phyloP scores from a whole-genome alignment of 768 basidiomycete genomes.

The Vararia minispora region DNA sequence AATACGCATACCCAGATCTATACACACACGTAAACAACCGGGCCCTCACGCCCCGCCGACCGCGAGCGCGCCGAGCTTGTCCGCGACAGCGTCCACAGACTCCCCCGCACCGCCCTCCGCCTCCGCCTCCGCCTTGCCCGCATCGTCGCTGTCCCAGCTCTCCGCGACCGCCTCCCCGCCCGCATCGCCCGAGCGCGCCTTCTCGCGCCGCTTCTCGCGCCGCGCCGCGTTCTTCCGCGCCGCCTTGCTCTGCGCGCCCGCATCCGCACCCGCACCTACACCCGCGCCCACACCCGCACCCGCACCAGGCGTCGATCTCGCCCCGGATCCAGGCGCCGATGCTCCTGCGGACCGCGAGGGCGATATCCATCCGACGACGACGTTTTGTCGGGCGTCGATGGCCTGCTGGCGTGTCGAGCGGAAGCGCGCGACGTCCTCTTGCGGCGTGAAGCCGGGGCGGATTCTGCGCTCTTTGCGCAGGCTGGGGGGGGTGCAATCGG shows the following conservation, averaged over 20 bases:
- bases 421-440: conserved; percentile 87
- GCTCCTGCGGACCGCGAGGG: too few species aligned
- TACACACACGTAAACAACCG: conserved; percentile 11
- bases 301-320: conserved; percentile 74
- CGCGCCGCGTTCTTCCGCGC: conserved; percentile 76
- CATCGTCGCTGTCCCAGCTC: conserved; percentile 71
- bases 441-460: conserved; percentile 87
- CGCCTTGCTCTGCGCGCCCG: conserved; percentile 28
- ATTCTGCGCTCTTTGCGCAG: conserved; percentile 83
- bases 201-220: conserved; percentile 71
- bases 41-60: conserved; percentile 21
- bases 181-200: conserved; percentile 40
- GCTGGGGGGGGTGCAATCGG: conserved; percentile 29
- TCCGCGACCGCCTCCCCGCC: conserved; percentile 53
- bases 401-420: conserved; percentile 66
- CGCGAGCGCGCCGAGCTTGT: conserved; percentile 45
- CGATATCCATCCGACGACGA: too few species aligned
- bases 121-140: conserved; percentile 22
- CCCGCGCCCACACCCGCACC: too few species aligned
- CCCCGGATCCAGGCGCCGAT: conserved; percentile 58
- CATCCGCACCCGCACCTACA: conserved; percentile 26
- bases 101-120: background rate
- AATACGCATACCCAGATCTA: conserved; percentile 9
- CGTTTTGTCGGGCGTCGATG: conserved; percentile 57
- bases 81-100: conserved; percentile 27